Conservation (phyloP, 805 yeast genomes). For the Ogataea paraovalis region DNA sequence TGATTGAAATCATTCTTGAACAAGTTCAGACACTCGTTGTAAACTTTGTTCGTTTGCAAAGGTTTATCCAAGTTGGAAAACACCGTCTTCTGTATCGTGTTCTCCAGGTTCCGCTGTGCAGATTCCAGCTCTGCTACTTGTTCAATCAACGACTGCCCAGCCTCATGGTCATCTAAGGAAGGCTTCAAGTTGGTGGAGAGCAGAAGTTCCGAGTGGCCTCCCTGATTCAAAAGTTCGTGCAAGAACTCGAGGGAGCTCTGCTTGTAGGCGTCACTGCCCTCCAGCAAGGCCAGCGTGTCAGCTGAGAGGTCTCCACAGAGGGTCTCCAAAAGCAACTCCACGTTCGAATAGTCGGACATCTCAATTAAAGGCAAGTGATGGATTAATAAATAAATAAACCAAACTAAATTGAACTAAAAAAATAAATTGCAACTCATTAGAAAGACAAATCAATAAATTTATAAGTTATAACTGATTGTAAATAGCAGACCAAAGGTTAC, state of each 20-base stretch:
- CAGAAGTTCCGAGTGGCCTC: conserved; percentile 39
- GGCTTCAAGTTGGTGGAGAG: conserved; percentile 24
- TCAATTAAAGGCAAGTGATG: background rate
- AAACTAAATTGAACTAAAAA: no score
- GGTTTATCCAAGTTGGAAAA: conserved; percentile 43
- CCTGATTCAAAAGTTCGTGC: conserved; percentile 34
- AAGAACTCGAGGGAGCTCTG: conserved; percentile 34
- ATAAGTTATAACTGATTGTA: no score
- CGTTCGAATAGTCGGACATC: conserved; percentile 12
- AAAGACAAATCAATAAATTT: no score
- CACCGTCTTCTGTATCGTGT: conserved; percentile 38
- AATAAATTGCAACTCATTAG: no score
- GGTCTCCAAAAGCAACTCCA: conserved; percentile 34
- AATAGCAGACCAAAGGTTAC: background rate
- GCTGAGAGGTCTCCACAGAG: no score
- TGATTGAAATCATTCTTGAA: conserved; percentile 32
- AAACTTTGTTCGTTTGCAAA: conserved; percentile 33
- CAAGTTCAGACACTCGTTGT: conserved; percentile 30
- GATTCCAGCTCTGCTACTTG: conserved; percentile 74
- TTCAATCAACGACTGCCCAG: conserved; percentile 45
- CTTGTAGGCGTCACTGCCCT: conserved; percentile 24
- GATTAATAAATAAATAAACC: background rate
- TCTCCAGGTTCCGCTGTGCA: conserved; percentile 44
- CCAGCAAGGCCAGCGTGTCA: conserved; percentile 17
- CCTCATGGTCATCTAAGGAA: conserved; percentile 16